Percentiles rank a stretch among this genome's conserved stretches.
Conservation (phyloP, 169 alveolate species). For the Theileria parva region DNA sequence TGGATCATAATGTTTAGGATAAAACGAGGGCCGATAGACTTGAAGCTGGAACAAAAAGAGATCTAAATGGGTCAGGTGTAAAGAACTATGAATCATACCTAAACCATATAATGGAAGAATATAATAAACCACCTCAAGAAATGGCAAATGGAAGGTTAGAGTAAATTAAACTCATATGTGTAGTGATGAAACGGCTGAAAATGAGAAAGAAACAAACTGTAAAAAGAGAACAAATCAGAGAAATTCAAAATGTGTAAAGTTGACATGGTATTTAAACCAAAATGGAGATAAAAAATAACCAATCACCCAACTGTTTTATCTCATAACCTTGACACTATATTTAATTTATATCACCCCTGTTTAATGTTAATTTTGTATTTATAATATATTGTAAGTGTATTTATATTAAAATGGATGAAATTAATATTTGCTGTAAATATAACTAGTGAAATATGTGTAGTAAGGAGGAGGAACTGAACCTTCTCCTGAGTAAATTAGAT, state of each 20-base stretch:
- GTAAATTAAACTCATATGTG: background rate
- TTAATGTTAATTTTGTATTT: slow-evolving; percentile 36
- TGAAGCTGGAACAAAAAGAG: background rate
- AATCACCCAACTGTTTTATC: background rate
- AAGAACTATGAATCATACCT: background rate
- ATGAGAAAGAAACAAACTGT: background rate
- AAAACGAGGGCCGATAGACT: background rate
- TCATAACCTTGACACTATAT: background rate
- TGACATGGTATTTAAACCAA: background rate
- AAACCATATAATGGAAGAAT: background rate
- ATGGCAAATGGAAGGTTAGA: background rate
- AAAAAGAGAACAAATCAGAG: background rate
- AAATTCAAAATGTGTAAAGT: background rate
- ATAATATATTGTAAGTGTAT: slow-evolving; percentile 42
- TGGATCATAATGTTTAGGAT: background rate
- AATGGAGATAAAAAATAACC: background rate
- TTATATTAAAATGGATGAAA: slow-evolving; percentile 17
- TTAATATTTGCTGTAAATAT: background rate
- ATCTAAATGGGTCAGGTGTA: background rate
- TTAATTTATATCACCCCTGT: background rate
- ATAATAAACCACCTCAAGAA: background rate
- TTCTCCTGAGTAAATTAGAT: slow-evolving; percentile 34
- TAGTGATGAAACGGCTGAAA: background rate
- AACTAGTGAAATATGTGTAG: slow-evolving; percentile 25
- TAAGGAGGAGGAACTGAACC: slow-evolving; percentile 51